phyloP scores from a whole-genome alignment of 805 yeast species.

The Myxozyma monticola region DNA sequence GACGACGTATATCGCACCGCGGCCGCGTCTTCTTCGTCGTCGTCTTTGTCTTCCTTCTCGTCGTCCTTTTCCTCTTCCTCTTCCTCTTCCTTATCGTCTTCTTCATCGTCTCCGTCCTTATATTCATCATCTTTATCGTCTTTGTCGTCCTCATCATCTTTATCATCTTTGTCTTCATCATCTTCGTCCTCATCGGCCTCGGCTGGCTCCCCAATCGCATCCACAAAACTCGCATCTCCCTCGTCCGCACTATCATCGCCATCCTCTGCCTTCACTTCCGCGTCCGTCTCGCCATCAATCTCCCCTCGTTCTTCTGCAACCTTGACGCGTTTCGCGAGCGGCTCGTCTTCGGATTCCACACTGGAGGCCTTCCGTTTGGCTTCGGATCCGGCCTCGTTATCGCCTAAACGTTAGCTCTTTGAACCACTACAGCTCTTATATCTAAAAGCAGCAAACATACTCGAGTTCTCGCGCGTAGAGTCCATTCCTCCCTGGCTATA shows the following conservation, averaged over 20 bases:
- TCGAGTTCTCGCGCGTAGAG: conserved; percentile 1
- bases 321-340: conserved; percentile 38
- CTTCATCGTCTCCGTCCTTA: conserved; percentile 7
- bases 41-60: conserved; percentile 5
- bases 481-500: conserved; percentile 5
- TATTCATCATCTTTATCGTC: conserved; percentile 32
- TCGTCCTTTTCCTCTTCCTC: conserved; percentile 3
- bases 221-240: conserved; percentile 17
- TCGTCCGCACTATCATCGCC: conserved; percentile 31
- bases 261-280: conserved; percentile 38
- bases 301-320: conserved; percentile 22
- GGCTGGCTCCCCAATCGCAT: conserved; percentile 1
- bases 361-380: conserved; percentile 33
- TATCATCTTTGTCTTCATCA: conserved; percentile 32
- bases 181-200: conserved; percentile 33
- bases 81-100: background rate
- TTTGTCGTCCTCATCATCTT: conserved; percentile 29
- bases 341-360: conserved; percentile 37
- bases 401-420: background rate
- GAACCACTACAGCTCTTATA: background rate
- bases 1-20: conserved; percentile 41
- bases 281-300: conserved; percentile 36
- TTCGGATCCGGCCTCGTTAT: background rate
- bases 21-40: conserved; percentile 7
- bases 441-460: background rate